Base-by-base conservation (phyloP, 1,284 basidiomycete genomes). In the Boletellus deceptivus region DNA sequence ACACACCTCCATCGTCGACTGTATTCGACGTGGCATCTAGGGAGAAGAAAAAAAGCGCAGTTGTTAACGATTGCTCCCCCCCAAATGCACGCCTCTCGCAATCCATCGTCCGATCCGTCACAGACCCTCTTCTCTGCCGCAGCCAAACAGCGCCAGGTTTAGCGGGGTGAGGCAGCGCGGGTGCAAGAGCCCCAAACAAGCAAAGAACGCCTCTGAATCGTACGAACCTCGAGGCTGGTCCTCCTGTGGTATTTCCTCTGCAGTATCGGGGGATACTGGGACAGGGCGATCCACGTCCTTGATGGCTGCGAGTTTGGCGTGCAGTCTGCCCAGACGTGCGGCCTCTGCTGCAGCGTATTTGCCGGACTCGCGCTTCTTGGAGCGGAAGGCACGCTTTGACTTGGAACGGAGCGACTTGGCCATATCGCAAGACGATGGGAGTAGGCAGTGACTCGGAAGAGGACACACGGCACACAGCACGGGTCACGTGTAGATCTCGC, bases 371-470 rank as follows among this genome's bases (percentile, higher is more conserved):
- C 96, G 86, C 74, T 97, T 98, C 64, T 89, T 87, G 14, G 86
- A 79, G 56, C 95, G 84, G 65, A 86, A 90, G 31, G 84, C 76
- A 47, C 93, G 86, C 73, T 97, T 97, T 55, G 83, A 79, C 75
- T 94, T 96, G 17, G 92, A 91, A 65, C 94, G 83, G 46, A 89
- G 82, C 38, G 92, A 94, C 77, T 98, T 98, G 52, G 91, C 94
- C 95, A 98, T 96, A 13, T 6, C 10, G 27, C 25, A 31, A 1
- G 18, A 6, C 5, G 33, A 2, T 25, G 13, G 22, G 10, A 44
- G 31, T 10, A 31, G 29, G 2, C 10, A 11, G 40, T 7, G 11
- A n/a, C 16, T n/a, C n/a, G n/a, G n/a, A n/a, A n/a, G n/a, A 25
- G 22, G 1, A 45, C 52, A 61, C 49, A 65, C n/a, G n/a, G n/a